Evolutionary conservation across 768 basidiomycete genomes (phyloP), one percentile per base, ranked within the genome.

Genomic region (Leccinum pellstonianum): DNA sequence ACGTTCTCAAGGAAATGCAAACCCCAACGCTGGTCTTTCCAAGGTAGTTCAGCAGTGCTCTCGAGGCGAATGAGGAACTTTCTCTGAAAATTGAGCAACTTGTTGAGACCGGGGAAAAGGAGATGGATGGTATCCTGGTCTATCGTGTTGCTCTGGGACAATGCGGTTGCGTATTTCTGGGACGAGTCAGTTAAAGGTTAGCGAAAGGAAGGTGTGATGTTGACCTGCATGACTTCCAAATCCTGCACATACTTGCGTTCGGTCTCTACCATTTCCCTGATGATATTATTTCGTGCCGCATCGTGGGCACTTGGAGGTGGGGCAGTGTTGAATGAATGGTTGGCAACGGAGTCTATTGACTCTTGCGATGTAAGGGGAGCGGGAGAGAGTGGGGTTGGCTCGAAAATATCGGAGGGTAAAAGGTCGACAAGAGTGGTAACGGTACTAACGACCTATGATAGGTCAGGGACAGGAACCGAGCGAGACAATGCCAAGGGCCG

Each of bases 231-330:
- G 68, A 94, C 87, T 73, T 97, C 95, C 63, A 99, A 79, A 76
- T 98, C 97, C 74, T 93, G 90, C 5, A 98, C 96, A 73, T 93
- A 98, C 77, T 94, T 94, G 66, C 93, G 87, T 74, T 99, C 97
- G 0, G 94, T 98, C 74, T 93, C 91, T 52, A 98, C 84, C 66
- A 98, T 86, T 76, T 99, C 97, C 68, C 84, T 83, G 60, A 95
- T 83, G 61, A 90, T 89, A 64, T 90, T 89, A 72, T 85, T 86
- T 56, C 91, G 81, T 21, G 86, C 86, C 2, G 82, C 78, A 62
- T 91, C 87, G 57, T 83, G 83, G 19, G 84, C 84, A 66, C 79
- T 84, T 17, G 81, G 76, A 21, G 83, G 71, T 29, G 82, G 70
- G 33, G 77, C 63, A 29, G 73, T 50, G 31, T 72, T 68, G 9